Percentiles rank a stretch among this genome's conserved stretches.
Conservation (phyloP, 371 early-diverging fungal genomes). For the Dinochytrium kinnereticum region DNA sequence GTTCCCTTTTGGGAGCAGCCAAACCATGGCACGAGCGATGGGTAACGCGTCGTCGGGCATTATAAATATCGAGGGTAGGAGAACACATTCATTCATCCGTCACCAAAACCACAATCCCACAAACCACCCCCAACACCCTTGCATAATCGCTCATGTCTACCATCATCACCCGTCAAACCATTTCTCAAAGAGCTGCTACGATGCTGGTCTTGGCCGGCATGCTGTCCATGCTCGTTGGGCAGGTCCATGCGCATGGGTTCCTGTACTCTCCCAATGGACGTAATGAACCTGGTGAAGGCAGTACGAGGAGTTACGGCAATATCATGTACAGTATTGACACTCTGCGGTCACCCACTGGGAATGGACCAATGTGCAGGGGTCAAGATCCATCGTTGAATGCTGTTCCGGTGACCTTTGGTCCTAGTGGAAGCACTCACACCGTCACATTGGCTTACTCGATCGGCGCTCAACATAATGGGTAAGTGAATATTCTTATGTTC, state of each 20-base stretch:
- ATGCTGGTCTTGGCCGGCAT: not conserved
- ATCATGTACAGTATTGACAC: conserved; percentile 10
- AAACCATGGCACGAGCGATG: too few relatives aligned
- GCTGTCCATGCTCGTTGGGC: not conserved
- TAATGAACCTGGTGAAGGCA: not conserved
- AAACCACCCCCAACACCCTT: too few relatives aligned
- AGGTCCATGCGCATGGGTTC: conserved; percentile 8
- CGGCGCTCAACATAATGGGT: conserved; percentile 16
- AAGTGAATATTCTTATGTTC: not conserved
- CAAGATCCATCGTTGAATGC: not conserved
- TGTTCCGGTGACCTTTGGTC: not conserved
- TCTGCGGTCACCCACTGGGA: not conserved
- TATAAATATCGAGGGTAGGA: too few relatives aligned
- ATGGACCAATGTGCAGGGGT: not conserved
- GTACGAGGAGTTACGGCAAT: not conserved
- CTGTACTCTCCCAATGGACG: conserved; percentile 17
- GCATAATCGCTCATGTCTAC: too few relatives aligned
- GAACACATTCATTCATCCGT: too few relatives aligned
- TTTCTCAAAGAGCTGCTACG: not conserved
- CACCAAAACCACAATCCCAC: too few relatives aligned
- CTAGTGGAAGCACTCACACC: conserved; percentile 9
- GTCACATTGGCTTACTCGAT: conserved; percentile 16
- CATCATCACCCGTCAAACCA: not conserved
- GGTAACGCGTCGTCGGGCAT: too few relatives aligned
- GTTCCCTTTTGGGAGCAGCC: too few relatives aligned